phyloP scores from a whole-genome alignment of 768 basidiomycete species.

The Lentinus tigrinus region DNA sequence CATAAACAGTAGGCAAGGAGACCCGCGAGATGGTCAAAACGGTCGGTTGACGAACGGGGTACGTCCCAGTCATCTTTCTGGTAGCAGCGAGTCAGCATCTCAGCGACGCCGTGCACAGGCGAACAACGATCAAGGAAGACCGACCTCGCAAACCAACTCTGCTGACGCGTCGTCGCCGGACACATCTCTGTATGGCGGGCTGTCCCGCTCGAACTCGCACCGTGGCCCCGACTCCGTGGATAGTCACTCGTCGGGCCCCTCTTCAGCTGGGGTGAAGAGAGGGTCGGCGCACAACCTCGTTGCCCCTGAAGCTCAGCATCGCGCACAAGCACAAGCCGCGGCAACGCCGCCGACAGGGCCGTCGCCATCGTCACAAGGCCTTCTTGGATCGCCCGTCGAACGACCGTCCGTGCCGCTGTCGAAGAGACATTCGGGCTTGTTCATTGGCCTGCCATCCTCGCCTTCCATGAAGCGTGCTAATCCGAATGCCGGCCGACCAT shows the following conservation, averaged over 20 bases:
- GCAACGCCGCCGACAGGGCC: background rate
- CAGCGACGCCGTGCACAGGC: background rate
- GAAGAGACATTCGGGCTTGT: conserved; percentile 18
- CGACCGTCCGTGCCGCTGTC: conserved; percentile 16
- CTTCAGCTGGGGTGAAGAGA: conserved; percentile 9
- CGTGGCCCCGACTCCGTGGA: conserved; percentile 12
- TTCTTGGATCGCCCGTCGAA: conserved; percentile 13
- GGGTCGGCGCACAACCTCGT: conserved; percentile 10
- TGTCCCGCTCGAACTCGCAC: conserved; percentile 12
- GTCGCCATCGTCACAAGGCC: conserved; percentile 4
- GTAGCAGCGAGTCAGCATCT: background rate
- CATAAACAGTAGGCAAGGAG: conserved; percentile 22
- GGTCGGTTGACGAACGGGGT: conserved; percentile 35
- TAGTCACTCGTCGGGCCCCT: conserved; percentile 7
- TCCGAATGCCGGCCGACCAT: conserved; percentile 9
- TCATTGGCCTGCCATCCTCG: conserved; percentile 20
- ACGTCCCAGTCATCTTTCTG: background rate
- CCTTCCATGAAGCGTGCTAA: conserved; percentile 13
- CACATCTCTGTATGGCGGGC: conserved; percentile 1
- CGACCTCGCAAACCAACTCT: conserved; percentile 12
- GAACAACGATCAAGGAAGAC: conserved; percentile 2
- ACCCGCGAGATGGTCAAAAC: conserved; percentile 25
- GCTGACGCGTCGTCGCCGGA: conserved; percentile 13
- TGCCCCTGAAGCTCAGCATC: conserved; percentile 10
- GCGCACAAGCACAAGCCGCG: conserved; percentile 15